Conservation (phyloP, 2,329 filamentous ascomycete genomes). For the Exophiala xenobiotica region DNA sequence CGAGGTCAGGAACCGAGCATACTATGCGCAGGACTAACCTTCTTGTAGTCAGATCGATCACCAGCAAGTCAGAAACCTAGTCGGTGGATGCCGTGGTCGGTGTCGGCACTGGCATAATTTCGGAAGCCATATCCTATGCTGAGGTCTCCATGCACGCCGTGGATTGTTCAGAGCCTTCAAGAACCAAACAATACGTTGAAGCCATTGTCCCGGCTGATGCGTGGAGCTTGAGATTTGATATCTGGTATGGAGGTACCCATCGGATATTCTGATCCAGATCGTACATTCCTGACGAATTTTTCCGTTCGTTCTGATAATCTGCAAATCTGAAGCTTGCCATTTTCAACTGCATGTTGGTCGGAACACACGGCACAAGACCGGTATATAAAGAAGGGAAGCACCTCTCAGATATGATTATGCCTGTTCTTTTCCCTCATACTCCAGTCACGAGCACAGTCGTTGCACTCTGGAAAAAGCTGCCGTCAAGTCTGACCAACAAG, state of each 20-base stretch:
- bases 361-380: too few species aligned
- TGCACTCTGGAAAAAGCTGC: neutral
- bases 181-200: too few species aligned
- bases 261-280: neutral
- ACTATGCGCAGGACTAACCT: neutral
- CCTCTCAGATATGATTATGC: too few species aligned
- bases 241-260: neutral
- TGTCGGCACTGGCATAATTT: conserved; percentile 1
- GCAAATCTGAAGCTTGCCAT: too few species aligned
- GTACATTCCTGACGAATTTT: too few species aligned
- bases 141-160: too few species aligned
- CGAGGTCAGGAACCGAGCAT: conserved; percentile 1
- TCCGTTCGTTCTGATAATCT: too few species aligned
- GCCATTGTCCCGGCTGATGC: neutral
- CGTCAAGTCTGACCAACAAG: neutral
- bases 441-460: too few species aligned
- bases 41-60: neutral
- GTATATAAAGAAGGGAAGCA: too few species aligned
- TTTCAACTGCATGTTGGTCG: too few species aligned
- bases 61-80: conserved; percentile 1
- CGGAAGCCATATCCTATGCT: neutral
- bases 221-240: neutral
- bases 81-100: neutral
- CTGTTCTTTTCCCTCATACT: too few species aligned
- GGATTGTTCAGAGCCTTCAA: too few species aligned